phyloP scores from a whole-genome alignment of 805 yeast genomes.

The Metschnikowia kofuensis region DNA sequence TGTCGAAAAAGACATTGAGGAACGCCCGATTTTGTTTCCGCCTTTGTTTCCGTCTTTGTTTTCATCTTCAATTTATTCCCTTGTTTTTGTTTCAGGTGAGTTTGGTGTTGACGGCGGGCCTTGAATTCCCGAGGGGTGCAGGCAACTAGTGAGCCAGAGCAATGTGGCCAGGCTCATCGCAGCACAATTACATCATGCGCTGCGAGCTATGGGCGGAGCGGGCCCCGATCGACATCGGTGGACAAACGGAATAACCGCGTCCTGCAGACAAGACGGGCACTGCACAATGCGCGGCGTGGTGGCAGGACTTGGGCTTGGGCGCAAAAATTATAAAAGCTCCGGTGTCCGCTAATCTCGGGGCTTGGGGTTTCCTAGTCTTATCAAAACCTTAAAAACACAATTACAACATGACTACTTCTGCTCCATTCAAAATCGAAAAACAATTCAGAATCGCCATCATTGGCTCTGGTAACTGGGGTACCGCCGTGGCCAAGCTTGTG shows the following conservation, averaged over 20 bases:
- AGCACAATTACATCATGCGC: constrained; percentile 7
- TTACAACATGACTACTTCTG: constrained; percentile 18
- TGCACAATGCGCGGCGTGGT: constrained; percentile 5
- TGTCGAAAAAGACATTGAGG: no score
- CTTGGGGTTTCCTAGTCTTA: background rate
- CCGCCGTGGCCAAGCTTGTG: constrained; percentile 44
- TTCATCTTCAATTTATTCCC: no score
- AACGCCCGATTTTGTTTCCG: background rate
- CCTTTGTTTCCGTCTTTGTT: background rate
- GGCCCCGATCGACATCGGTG: background rate
- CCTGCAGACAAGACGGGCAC: constrained; percentile 2
- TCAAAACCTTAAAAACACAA: background rate
- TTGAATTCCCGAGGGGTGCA: background rate
- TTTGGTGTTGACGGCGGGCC: background rate
- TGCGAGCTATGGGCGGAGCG: constrained; percentile 2
- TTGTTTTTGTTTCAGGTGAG: background rate
- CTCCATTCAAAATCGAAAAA: constrained; percentile 30
- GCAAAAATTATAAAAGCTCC: constrained; percentile 11
- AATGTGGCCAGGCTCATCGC: constrained; percentile 1
- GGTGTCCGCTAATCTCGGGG: background rate
- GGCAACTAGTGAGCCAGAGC: background rate
- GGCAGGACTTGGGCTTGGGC: constrained; percentile 6
- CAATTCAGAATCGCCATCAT: constrained; percentile 41
- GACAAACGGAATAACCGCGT: background rate
- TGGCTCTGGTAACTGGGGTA: constrained; percentile 50